Base-by-base conservation (phyloP, 2,329 filamentous ascomycete species). In the Dactylellina leptospora region DNA sequence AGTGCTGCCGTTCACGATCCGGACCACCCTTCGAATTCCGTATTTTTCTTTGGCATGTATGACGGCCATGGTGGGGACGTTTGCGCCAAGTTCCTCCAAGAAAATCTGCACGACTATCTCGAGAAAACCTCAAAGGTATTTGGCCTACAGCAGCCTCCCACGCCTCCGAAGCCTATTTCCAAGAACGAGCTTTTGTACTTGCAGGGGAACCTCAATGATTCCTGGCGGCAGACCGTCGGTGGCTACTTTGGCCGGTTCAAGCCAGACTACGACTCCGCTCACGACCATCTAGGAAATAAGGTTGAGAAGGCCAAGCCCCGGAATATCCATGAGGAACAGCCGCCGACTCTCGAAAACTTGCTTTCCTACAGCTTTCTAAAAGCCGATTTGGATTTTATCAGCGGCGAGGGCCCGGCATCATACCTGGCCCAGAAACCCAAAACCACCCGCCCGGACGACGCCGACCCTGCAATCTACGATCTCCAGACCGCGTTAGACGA, bases 11-110 rank as follows among this genome's bases (percentile, higher is more conserved):
- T 54, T 6, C 36, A 63, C 40, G 61, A 73, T 16, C 69, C 69
- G 9, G 59, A 60, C 27, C 58, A 61, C 28, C 68, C 33, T 33
- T 42, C 44, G 40, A 54, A 68, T 23, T 74, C 75, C 1, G 77
- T 97, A 30, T 99, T 99, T 80, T 99, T 97, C 80, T 99, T 97
- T 83, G 93, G 87, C 0, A 88, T 97, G 0, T 99, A 97, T 78
- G 95, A 99, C 80, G 95, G 95, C 1, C 95, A 99, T 81, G 95
- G 95, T 8, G 95, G 95, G 18, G 85, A 83, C 18, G 90, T 96
- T 79, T 97, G 95, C 80, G 92, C 92, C 70, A 88, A 89, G 16
- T 97, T 96, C 76, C 80, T 97, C 75, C 85, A 88, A 66, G 91
- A 97, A 71, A 87, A 90, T 77, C 82, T 99, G 71, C 95, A 97